These are phyloP conservation scores for Coprinopsis strossmayeri DNA, from an alignment of 768 basidiomycete genomes.

Conservation along the genomic window DNA sequence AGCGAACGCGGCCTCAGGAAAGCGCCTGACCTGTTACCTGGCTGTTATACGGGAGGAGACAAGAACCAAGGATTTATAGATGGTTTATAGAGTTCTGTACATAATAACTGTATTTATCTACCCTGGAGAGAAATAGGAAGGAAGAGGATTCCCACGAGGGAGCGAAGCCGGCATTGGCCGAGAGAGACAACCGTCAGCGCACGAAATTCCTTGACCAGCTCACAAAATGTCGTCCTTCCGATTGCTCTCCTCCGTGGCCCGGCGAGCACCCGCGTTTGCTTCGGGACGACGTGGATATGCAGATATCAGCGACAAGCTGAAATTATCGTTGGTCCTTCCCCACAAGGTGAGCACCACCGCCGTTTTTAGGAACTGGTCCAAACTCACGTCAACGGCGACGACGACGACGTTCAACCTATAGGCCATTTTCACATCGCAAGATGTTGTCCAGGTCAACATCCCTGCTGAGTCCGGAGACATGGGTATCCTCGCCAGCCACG, in stretches of 20 bases:
- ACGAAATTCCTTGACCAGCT: constrained; percentile 24
- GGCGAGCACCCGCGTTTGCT: constrained; percentile 43
- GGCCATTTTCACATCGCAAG: constrained; percentile 86
- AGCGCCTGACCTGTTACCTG: constrained; percentile 59
- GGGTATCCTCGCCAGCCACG: constrained; percentile 99
- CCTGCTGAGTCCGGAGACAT: constrained; percentile 94
- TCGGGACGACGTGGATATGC: constrained; percentile 82
- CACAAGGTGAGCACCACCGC: constrained; percentile 72
- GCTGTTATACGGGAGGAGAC: constrained; percentile 44
- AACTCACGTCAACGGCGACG: neutral
- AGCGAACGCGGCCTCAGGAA: constrained; percentile 65
- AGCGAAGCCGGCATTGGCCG: constrained; percentile 19
- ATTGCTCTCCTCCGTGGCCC: constrained; percentile 57
- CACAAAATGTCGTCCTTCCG: constrained; percentile 70
- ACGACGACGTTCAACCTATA: constrained; percentile 23
- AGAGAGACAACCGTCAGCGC: constrained; percentile 33
- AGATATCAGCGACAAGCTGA: constrained; percentile 85
- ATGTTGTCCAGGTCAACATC: constrained; percentile 95
- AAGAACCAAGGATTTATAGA: constrained; percentile 37
- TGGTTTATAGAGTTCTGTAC: constrained; percentile 14
- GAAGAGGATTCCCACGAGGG: constrained; percentile 3
- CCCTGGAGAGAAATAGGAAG: neutral
- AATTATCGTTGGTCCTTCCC: constrained; percentile 88
- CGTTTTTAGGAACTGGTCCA: neutral
- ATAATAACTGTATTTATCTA: neutral